phyloP scores from a whole-genome alignment of 192 early-diverging fungal species.

The Physocladia obscura region DNA sequence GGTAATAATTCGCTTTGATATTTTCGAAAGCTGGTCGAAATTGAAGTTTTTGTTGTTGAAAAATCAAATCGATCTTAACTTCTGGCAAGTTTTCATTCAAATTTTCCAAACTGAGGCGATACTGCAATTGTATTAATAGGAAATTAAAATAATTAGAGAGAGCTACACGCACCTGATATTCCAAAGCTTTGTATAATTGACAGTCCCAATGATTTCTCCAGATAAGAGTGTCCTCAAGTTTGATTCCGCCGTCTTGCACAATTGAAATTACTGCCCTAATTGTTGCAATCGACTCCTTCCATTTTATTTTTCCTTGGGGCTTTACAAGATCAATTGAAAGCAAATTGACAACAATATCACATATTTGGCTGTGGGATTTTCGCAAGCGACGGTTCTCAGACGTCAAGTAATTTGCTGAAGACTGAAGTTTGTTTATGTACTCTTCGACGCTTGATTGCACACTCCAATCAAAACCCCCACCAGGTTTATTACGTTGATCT shows the following conservation, averaged over 20 bases:
- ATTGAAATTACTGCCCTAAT: slow-evolving; percentile 43
- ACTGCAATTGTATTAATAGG: slow-evolving; percentile 30
- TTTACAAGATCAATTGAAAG: slow-evolving; percentile 49
- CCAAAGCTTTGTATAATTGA: slow-evolving; percentile 61
- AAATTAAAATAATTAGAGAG: neutral
- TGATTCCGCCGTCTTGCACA: slow-evolving; percentile 43
- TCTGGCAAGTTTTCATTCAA: slow-evolving; percentile 52
- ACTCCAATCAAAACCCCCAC: slow-evolving; percentile 39
- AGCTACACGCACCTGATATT: slow-evolving; percentile 30
- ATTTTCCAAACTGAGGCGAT: slow-evolving; percentile 49
- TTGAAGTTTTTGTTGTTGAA: slow-evolving; percentile 54
- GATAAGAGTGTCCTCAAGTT: slow-evolving; percentile 35
- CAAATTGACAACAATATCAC: slow-evolving; percentile 41
- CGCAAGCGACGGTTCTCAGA: slow-evolving; percentile 48
- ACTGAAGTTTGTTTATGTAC: slow-evolving; percentile 49
- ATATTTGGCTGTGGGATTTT: slow-evolving; percentile 44
- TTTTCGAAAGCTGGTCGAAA: slow-evolving; percentile 60
- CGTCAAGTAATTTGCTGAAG: slow-evolving; percentile 44
- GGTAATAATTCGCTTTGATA: slow-evolving; percentile 62
- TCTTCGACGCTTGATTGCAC: slow-evolving; percentile 41
- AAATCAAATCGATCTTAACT: slow-evolving; percentile 57
- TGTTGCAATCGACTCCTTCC: slow-evolving; percentile 52
- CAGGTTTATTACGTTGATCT: slow-evolving; percentile 20
- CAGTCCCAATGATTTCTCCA: slow-evolving; percentile 61
- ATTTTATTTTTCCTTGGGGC: slow-evolving; percentile 43